phyloP scores from a whole-genome alignment of 2,329 filamentous ascomycete genomes.

The Byssothecium circinans region DNA sequence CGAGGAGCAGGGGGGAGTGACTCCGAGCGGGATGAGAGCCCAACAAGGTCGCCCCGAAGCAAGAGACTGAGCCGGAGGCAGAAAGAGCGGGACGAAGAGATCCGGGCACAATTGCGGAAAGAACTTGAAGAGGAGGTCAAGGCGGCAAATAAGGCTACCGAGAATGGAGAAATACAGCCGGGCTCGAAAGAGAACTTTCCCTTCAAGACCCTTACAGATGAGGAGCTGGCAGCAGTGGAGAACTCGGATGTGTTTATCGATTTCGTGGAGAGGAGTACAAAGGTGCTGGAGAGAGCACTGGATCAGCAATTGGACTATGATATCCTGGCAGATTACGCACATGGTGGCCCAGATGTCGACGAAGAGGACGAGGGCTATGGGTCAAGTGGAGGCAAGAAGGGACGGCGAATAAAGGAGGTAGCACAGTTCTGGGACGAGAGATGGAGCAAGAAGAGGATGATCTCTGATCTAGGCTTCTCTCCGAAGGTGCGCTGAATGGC shows the following conservation, averaged over 20 bases:
- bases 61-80: slow-evolving; percentile 79
- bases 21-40: slow-evolving; percentile 64
- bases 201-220: slow-evolving; percentile 73
- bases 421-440: slow-evolving; percentile 92
- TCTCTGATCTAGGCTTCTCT: slow-evolving; percentile 93
- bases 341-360: slow-evolving; percentile 74
- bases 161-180: slow-evolving; percentile 47
- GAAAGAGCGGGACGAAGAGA: slow-evolving; percentile 82
- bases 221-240: slow-evolving; percentile 88
- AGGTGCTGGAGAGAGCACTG: slow-evolving; percentile 92
- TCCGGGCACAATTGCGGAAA: slow-evolving; percentile 77
- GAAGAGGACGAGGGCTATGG: slow-evolving; percentile 77
- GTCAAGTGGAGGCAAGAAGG: slow-evolving; percentile 69
- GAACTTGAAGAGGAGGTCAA: slow-evolving; percentile 93
- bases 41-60: slow-evolving; percentile 56
- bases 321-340: slow-evolving; percentile 89
- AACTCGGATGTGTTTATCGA: slow-evolving; percentile 91
- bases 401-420: slow-evolving; percentile 79
- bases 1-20: slow-evolving; percentile 56
- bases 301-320: slow-evolving; percentile 96
- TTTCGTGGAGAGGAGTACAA: slow-evolving; percentile 93
- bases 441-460: slow-evolving; percentile 97
- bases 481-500: slow-evolving; percentile 64
- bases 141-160: slow-evolving; percentile 56
- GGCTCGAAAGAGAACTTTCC: slow-evolving; percentile 64